phyloP scores from a whole-genome alignment of 2,329 filamentous ascomycete species.

The Trichoderma afroharzianum region DNA sequence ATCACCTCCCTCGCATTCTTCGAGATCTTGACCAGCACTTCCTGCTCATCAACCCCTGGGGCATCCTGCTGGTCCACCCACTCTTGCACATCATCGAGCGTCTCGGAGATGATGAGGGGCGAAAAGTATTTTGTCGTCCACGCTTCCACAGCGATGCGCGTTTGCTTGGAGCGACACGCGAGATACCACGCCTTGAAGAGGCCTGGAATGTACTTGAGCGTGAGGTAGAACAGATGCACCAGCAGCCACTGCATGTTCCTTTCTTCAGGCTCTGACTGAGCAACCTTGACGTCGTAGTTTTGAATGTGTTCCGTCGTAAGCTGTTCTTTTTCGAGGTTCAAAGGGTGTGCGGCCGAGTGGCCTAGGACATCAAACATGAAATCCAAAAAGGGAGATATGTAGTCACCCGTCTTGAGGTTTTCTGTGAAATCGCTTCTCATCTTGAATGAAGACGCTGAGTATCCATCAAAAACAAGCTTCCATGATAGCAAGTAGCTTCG shows the following conservation, averaged over 20 bases:
- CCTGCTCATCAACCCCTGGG: slow-evolving; percentile 49
- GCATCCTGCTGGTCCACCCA: slow-evolving; percentile 59
- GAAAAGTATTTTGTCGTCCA: slow-evolving; percentile 89
- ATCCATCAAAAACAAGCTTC: slow-evolving; percentile 86
- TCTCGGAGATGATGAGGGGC: slow-evolving; percentile 61
- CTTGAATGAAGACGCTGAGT: slow-evolving; percentile 71
- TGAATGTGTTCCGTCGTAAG: slow-evolving; percentile 57
- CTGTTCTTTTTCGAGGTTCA: slow-evolving; percentile 67
- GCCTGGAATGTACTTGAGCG: slow-evolving; percentile 71
- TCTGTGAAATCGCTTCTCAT: slow-evolving; percentile 78
- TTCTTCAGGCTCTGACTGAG: slow-evolving; percentile 59
- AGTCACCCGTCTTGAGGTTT: slow-evolving; percentile 70
- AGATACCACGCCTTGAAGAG: slow-evolving; percentile 84
- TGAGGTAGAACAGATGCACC: slow-evolving; percentile 80
- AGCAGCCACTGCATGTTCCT: slow-evolving; percentile 79
- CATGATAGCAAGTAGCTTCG: slow-evolving; percentile 84
- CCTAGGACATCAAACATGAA: slow-evolving; percentile 84
- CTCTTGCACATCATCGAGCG: slow-evolving; percentile 62
- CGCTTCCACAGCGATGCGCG: slow-evolving; percentile 69
- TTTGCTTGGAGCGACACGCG: slow-evolving; percentile 75
- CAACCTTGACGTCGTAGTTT: slow-evolving; percentile 49
- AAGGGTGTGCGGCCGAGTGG: slow-evolving; percentile 66
- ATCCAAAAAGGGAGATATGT: slow-evolving; percentile 65
- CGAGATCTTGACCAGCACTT: slow-evolving; percentile 66
- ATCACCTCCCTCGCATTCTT: slow-evolving; percentile 70